Evolutionary conservation across 352 stramenopile genomes (phyloP).

Genomic region (Albugo candida): DNA sequence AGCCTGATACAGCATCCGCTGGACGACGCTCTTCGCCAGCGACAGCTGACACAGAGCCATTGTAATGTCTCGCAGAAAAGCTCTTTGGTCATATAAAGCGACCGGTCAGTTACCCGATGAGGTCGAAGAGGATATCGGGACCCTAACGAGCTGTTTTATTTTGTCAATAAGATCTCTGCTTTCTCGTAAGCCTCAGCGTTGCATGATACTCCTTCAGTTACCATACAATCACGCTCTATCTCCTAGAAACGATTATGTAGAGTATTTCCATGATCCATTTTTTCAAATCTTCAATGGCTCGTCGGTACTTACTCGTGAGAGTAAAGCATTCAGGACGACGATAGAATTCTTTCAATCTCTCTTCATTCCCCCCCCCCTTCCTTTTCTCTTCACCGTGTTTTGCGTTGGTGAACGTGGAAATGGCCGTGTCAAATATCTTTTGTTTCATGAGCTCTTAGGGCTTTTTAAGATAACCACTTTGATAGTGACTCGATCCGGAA

Average conservation of each 20-base stretch:
- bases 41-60: slow-evolving; percentile 32
- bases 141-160: slow-evolving; percentile 12
- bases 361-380: too few relatives aligned
- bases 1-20: slow-evolving; percentile 31
- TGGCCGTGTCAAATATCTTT: too few relatives aligned
- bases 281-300: slow-evolving; percentile 53
- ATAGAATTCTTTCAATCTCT: slow-evolving; percentile 27
- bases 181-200: slow-evolving; percentile 42
- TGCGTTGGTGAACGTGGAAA: too few relatives aligned
- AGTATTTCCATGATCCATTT: slow-evolving; percentile 43
- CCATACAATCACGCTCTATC: slow-evolving; percentile 43
- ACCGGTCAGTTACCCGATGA: slow-evolving; percentile 15
- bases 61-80: slow-evolving; percentile 22
- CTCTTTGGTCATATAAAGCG: slow-evolving; percentile 30
- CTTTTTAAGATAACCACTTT: too few relatives aligned
- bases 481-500: too few relatives aligned
- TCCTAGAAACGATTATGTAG: slow-evolving; percentile 34
- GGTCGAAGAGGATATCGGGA: background rate
- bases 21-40: slow-evolving; percentile 22
- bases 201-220: slow-evolving; percentile 24
- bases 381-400: too few relatives aligned
- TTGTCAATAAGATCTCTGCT: slow-evolving; percentile 23
- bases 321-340: slow-evolving; percentile 42
- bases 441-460: too few relatives aligned
- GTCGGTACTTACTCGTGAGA: slow-evolving; percentile 24